Conservation (phyloP, 768 basidiomycete genomes). For the Panellus pusillus region DNA sequence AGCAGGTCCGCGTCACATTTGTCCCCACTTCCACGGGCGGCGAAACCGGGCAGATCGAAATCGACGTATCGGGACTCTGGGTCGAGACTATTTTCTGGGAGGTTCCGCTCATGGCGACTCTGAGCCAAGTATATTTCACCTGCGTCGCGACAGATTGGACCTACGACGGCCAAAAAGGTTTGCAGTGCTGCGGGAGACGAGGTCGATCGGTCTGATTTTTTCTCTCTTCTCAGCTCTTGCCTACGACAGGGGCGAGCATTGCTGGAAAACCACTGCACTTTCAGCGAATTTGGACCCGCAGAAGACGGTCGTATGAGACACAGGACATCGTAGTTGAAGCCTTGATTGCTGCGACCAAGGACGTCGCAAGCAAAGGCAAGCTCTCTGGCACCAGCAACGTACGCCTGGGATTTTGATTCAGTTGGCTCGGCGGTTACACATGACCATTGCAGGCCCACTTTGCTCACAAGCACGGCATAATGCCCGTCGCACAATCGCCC, state of each 20-base stretch:
- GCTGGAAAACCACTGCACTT: constrained; percentile 60
- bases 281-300: constrained; percentile 87
- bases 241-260: constrained; percentile 62
- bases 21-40: constrained; percentile 53
- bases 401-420: constrained; percentile 20
- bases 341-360: constrained; percentile 64
- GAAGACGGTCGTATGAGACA: constrained; percentile 68
- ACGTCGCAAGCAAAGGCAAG: constrained; percentile 47
- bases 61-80: constrained; percentile 76
- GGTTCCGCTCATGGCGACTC: constrained; percentile 89
- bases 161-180: constrained; percentile 80
- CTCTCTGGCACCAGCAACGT: constrained; percentile 93
- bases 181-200: constrained; percentile 4
- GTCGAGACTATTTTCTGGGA: constrained; percentile 90
- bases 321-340: constrained; percentile 79
- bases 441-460: constrained; percentile 63
- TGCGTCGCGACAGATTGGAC: constrained; percentile 79
- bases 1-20: constrained; percentile 69
- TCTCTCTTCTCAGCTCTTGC: constrained; percentile 40
- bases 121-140: constrained; percentile 88
- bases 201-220: background rate
- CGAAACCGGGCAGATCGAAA: constrained; percentile 62
- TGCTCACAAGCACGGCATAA: constrained; percentile 70
- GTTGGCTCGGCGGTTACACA: no score
- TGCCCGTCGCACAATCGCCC: constrained; percentile 78